Base-by-base conservation (phyloP, 148 eudicot species). In the Salicornia ramosissima region DNA sequence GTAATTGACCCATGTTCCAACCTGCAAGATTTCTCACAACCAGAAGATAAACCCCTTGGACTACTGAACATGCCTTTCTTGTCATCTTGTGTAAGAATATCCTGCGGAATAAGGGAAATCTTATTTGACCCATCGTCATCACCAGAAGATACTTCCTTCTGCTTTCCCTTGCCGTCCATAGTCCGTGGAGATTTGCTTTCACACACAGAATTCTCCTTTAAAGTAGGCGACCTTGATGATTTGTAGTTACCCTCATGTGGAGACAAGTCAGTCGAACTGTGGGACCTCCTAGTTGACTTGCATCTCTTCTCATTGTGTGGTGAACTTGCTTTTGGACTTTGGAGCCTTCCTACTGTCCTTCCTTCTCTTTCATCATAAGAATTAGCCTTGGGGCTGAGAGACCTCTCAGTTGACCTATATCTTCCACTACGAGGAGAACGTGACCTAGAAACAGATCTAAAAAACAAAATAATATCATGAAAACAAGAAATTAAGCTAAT, bases 381-480 rank as follows among this genome's bases (percentile, higher is more conserved):
- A 24, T 86, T 85, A 26, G 64, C 53, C 75, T 81, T 81, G 10
- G 97, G 88, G 69, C 80, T 76, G 25, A 64, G 70, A 5, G 87
- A 80, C 74, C 76, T 79, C 60, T 52, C 67, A 61, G 52, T 74
- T 64, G 88, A 74, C 78, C 54, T 78, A 73, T 81, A 71, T 71
- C 78, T 86, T 15, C 78, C 90, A 73, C 72, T 77, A 63, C 68
- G 81, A 6, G 89, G 86, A 64, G 86, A 82, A 51, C 65, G 56
- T 10, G 87, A 82, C 63, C 72, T 76, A 15, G 92, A 86, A 70
- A 75, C 52, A 77, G 88, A 79, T 80, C 87, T 70, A 64, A 71
- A 73, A 25, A 62, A 59, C 61, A 64, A 51, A 29, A 53, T 31
- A 57, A 10, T 54, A 31, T 34, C 50, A 52, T n/a, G 31, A 34